Evolutionary conservation across 192 early-diverging fungal species (phyloP).

Genomic region (Coemansia sp.): DNA sequence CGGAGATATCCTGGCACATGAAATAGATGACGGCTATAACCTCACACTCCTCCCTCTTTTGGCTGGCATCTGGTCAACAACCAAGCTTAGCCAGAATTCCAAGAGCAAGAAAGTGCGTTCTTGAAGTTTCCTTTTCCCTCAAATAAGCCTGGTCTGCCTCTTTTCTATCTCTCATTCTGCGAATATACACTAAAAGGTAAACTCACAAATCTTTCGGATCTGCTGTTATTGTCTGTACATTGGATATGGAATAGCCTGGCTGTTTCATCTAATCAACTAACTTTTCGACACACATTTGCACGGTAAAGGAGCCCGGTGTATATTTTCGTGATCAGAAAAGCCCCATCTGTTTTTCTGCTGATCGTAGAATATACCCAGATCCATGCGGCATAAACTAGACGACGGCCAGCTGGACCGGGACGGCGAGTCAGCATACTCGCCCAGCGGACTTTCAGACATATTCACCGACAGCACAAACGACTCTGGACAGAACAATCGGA

Average conservation of each 20-base stretch:
- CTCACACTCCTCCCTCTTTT: no score
- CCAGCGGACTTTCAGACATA: slow-evolving; percentile 10
- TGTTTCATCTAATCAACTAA: not conserved
- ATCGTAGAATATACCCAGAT: not conserved
- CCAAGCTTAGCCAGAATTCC: not conserved
- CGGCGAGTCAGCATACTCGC: slow-evolving; percentile 14
- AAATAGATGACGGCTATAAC: no score
- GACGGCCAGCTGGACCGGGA: slow-evolving; percentile 10
- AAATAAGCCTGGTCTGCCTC: not conserved
- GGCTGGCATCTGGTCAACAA: not conserved
- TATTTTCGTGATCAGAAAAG: no score
- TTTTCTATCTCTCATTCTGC: not conserved
- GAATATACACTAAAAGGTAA: not conserved
- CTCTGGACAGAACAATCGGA: slow-evolving; percentile 7
- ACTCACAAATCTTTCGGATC: not conserved
- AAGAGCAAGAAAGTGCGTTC: not conserved
- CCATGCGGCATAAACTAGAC: not conserved
- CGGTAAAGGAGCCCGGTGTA: no score
- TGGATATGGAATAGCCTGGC: not conserved
- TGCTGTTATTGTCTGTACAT: not conserved
- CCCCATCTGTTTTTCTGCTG: no score
- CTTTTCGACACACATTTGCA: not conserved
- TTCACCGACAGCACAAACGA: slow-evolving; percentile 1
- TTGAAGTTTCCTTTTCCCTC: not conserved
- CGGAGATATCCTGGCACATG: no score